Base-by-base conservation (phyloP, 202 grass and related monocot species). In the Panicum hallii region DNA sequence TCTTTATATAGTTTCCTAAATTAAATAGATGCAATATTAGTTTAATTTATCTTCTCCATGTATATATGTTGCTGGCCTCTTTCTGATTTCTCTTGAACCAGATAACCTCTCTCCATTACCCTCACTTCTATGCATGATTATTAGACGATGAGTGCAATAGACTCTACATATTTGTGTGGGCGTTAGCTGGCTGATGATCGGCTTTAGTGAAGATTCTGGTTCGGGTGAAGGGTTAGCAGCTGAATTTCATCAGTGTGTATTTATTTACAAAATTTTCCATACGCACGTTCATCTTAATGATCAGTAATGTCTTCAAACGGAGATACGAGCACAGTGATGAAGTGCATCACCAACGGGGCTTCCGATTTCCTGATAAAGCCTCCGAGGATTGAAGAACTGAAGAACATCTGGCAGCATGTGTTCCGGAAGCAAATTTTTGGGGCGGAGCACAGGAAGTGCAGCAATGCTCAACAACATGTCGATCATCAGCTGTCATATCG, bases 361-460 rank as follows among this genome's bases (percentile, higher is more conserved):
- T 88, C 77, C 0, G 86, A 91, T 82, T 88, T 91, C 38, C 60
- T 91, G 46, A 87, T 91, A 79, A 91, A 91, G 72, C 90, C 86
- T 0, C 63, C 83, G 38, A 88, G 62, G n/a, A 72, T 88, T 1
- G 79, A 85, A 56, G 90, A 85, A 30, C 43, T 88, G 11, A 85
- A 74, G 50, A 88, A 88, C 19, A 87, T 91, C 19, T 92, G 87
- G 87, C 90, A 89, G 81, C 84, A 92, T 53, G 80, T 86, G 30
- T 87, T 92, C 74, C 30, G 83, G 72, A 89, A 86, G 76, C 57
- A 83, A 68, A 79, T 86, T 26, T 26, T 26, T 7, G 5, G 48
- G 7, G 60, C 78, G 9, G 52, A 85, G 46, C 72, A 79, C 45
- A 62, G 60, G 41, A 84, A 38, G 56, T 74, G 9, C 14, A 79